Percentiles rank a stretch among this genome's conserved stretches.
phyloP scores from a whole-genome alignment of 129 eudicot species.

The Apium graveolens region DNA sequence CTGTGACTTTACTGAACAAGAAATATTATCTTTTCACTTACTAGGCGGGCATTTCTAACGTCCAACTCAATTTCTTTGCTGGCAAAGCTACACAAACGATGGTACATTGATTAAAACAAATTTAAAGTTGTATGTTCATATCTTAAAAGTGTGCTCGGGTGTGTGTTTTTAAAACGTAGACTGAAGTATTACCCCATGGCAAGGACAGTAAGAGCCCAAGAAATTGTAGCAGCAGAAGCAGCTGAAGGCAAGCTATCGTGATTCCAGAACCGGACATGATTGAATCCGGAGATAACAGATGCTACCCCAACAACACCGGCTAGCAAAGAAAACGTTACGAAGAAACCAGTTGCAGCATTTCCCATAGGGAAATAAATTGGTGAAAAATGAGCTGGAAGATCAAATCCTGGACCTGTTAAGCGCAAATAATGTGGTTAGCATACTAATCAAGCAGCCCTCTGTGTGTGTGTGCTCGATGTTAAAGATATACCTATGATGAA shows the following conservation, averaged over 20 bases:
- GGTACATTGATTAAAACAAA: too few species aligned
- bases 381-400: constrained; percentile 88
- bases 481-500: constrained; percentile 60
- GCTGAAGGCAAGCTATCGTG: constrained; percentile 64
- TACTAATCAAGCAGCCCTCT: background rate
- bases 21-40: constrained; percentile 16
- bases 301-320: constrained; percentile 91
- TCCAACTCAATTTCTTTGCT: constrained; percentile 73
- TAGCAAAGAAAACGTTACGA: constrained; percentile 58
- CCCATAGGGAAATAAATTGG: constrained; percentile 96
- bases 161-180: background rate
- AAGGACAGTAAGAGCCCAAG: constrained; percentile 76
- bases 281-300: constrained; percentile 59
- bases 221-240: constrained; percentile 64
- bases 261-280: constrained; percentile 56
- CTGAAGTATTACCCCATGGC: constrained; percentile 84
- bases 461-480: background rate
- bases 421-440: background rate
- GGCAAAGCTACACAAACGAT: constrained; percentile 50
- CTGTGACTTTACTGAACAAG: background rate
- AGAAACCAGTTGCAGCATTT: constrained; percentile 92
- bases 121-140: background rate
- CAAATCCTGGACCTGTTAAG: constrained; percentile 56
- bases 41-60: constrained; percentile 66
- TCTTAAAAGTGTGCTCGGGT: background rate